Evolutionary conservation across 2,329 filamentous ascomycete species (phyloP), one percentile per base, ranked within the genome.

Genomic region (Talaromyces sp.): DNA sequence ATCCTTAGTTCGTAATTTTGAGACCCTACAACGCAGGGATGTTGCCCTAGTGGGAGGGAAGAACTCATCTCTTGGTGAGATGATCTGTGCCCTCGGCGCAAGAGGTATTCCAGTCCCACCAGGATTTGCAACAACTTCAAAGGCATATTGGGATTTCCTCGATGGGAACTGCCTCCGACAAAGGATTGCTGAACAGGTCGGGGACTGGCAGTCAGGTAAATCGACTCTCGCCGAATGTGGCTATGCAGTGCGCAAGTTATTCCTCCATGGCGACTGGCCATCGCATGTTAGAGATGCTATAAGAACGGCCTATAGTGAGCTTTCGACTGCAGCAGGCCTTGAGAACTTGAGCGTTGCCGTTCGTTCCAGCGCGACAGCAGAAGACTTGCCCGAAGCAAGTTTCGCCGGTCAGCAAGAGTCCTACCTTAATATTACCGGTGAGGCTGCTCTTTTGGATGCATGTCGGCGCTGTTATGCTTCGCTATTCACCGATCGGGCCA

Each of bases 371-470:
- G 73, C 73, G 3, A 77, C 74, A 24, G 74, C 73, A 3, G 74
- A 77, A 62, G 74, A 77, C 56, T 66, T 77, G 3, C 71, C 73
- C 0, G 73, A 75, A 46, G 74, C 72, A 11, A 75, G 74, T 57
- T 76, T 77, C 57, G 73, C 74, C 14, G 74, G 74, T 24, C 72
- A 76, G 58, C 73, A 74, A 41, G 74, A 77, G 51, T 70, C 70
- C 0, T 75, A 67, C 54, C 65, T 76, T n/a, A 74, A 77, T 50
- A 67, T 77, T n/a, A 62, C 62, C 0, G 74, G 74, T 3, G 62
- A 65, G 4, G 63, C 67, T 6, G 67, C 66, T 5, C 63, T 76
- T 3, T 59, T 77, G 3, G 63, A 71, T 55, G 72, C 74, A 24
- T 76, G 73, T 58, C 68, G 69, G 51, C 69, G 68, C 6, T 76